phyloP scores from a whole-genome alignment of 257 asterid species.

The Nicotiana paniculata region DNA sequence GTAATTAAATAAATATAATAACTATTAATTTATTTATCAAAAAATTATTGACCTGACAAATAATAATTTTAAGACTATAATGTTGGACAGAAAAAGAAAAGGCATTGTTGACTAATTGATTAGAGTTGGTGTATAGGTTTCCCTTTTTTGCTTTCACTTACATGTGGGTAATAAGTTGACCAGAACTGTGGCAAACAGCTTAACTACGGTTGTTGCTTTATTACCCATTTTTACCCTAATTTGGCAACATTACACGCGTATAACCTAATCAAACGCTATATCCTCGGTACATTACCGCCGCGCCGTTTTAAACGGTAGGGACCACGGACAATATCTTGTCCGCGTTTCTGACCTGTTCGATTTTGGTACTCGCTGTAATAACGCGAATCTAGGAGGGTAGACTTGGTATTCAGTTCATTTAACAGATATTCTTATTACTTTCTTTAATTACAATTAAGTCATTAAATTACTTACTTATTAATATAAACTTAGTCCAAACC shows the following conservation, averaged over 20 bases:
- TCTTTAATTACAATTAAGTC: conserved; percentile 9
- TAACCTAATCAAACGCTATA: neutral
- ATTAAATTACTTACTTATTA: neutral
- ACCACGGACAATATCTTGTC: conserved; percentile 15
- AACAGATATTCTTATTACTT: conserved; percentile 13
- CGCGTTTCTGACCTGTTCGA: conserved; percentile 26
- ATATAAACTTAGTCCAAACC: conserved; percentile 47
- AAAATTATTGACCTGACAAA: no score
- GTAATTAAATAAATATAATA: no score
- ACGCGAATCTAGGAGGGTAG: conserved; percentile 25
- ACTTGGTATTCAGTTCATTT: conserved; percentile 24
- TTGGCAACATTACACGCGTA: neutral
- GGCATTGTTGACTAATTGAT: no score
- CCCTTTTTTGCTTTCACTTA: no score
- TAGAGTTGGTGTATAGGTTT: no score
- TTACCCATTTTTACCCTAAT: neutral
- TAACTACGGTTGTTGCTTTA: no score
- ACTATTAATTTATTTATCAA: no score
- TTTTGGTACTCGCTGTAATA: conserved; percentile 15
- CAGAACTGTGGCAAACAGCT: no score
- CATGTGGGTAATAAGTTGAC: no score
- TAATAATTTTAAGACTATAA: no score
- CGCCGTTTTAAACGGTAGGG: conserved; percentile 29
- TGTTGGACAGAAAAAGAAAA: no score
- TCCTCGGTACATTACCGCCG: conserved; percentile 10